Percentiles rank a stretch among this genome's conserved stretches.
Evolutionary conservation across 805 yeast species (phyloP).

Genomic region (Sugiyamaella smithiae): DNA sequence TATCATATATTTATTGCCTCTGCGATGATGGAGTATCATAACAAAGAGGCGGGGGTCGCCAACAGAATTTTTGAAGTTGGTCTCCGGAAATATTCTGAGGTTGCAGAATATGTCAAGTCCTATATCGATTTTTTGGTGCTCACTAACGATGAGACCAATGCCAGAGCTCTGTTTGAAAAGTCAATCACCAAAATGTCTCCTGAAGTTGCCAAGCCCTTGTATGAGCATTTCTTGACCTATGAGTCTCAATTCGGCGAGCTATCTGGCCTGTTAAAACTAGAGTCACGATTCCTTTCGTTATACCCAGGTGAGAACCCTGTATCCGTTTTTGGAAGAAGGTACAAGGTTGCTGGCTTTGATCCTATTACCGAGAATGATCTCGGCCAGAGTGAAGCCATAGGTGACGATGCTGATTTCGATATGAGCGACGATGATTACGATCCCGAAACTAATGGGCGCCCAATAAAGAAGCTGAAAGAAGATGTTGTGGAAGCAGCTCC

Average conservation of each 20-base stretch:
- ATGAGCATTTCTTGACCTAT: constrained; percentile 58
- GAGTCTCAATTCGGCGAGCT: constrained; percentile 71
- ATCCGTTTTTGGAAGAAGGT: constrained; percentile 36
- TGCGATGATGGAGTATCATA: constrained; percentile 72
- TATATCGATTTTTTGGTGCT: constrained; percentile 72
- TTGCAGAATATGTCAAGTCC: constrained; percentile 60
- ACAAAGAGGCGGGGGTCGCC: constrained; percentile 61
- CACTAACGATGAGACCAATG: constrained; percentile 66
- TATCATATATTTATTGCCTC: constrained; percentile 77
- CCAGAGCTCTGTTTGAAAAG: constrained; percentile 79
- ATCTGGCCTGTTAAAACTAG: constrained; percentile 62
- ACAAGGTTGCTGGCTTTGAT: constrained; percentile 28
- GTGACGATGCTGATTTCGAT: constrained; percentile 8
- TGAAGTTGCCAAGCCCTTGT: constrained; percentile 43
- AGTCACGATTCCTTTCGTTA: constrained; percentile 58
- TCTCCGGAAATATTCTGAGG: constrained; percentile 51
- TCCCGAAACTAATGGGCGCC: constrained; percentile 7
- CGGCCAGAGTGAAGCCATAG: constrained; percentile 8
- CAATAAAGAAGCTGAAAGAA: constrained; percentile 12
- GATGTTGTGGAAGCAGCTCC: constrained; percentile 1
- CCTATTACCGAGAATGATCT: constrained; percentile 23
- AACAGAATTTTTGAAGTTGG: constrained; percentile 77
- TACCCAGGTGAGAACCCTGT: constrained; percentile 59
- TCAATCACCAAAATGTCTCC: constrained; percentile 55
- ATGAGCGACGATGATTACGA: constrained; percentile 7